Evolutionary conservation across 2,329 filamentous ascomycete species (phyloP), one percentile per base, ranked within the genome.

Genomic region (Fusarium sp.): DNA sequence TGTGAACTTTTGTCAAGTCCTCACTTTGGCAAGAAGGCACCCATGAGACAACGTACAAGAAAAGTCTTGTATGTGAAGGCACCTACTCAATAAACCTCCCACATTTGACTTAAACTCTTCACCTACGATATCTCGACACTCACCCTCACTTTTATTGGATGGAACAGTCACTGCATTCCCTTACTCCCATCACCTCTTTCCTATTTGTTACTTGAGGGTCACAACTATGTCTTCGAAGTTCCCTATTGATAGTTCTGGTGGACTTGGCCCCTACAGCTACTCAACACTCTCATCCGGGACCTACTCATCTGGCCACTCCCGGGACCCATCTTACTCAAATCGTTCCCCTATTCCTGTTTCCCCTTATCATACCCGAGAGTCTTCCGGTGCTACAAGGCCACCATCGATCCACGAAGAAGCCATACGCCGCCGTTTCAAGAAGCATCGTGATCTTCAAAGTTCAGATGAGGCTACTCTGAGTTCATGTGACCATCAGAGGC

Each of bases 331-430:
- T 4, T 15, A 42, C 11, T 46, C 40, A 5, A 55, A 47, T 19
- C 46, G 34, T 14, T 34, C 23, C 3, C 34, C 34, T 23, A 9
- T 47, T 26, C 59, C 50, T 21, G 44, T 23, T 11, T 55, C 14
- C 4, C 48, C 36, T 23, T 52, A 48, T 6, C 63, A 58, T 34
- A 55, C 58, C 7, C 55, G 58, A 6, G 64, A 67, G 39, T 67
- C 64, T 17, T 67, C 64, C 7, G 38, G 46, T 7, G 59, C 55
- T 19, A 53, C 64, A 38, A 59, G 42, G n/a, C 30, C 32, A 28
- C 43, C 58, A 10, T 67, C 58, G 11, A 28, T 55, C n/a, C 42
- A 55, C 10, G 65, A 68, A 7, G 65, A 65, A 38, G 45, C 53
- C 21, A 28, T 51, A 23, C 48, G 44, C 8, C 23, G 20, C 12